Base-by-base conservation (phyloP, 2,329 filamentous ascomycete genomes). In the Rutstroemia sp. region DNA sequence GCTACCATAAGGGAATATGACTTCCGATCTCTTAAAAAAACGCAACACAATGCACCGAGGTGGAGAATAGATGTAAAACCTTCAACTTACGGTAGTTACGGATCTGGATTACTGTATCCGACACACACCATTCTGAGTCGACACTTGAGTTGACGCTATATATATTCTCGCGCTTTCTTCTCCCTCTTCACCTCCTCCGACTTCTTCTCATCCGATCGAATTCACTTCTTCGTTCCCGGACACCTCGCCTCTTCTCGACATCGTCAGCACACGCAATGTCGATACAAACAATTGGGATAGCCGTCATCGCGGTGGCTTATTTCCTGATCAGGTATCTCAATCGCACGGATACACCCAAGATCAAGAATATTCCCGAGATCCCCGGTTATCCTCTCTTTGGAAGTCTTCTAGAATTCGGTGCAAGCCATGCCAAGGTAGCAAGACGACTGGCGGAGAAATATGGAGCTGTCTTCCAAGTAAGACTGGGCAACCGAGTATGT, bases 351-450 rank as follows among this genome's bases (percentile, higher is more conserved):
- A 58, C 48, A 2, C 58, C 58, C 21, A 58, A 56, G 52, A 60
- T 60, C 12, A 53, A 60, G 48, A 48, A 53, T 25, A 16, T 60
- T 2, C 56, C 58, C 16, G 56, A 58, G 37, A 58, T 60, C 7
- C 58, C 58, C n/a, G 58, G 58, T 19, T 46, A 55, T 37, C 58
- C 58, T 46, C 34, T 60, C 2, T 58, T 60, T 30, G 58, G 58
- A 45, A 60, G 51, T 48, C 51, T 60, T 2, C 19, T 60, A 5
- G 55, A 60, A 37, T 60, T 60, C 46, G 58, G 58, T 23, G 38
- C 27, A n/a, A 42, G 27, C 41, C 58, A 60, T 50, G 58, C 58
- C 16, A 56, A 23, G 30, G 58, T 58, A 19, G 58, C 58, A 25
- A 49, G 19, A n/a, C 41, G 41, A 46, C 44, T 60, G 14, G 58